Evolutionary conservation across 225 moss, liverwort and hornwort genomes (phyloP).

Genomic region (Asterella californica): DNA sequence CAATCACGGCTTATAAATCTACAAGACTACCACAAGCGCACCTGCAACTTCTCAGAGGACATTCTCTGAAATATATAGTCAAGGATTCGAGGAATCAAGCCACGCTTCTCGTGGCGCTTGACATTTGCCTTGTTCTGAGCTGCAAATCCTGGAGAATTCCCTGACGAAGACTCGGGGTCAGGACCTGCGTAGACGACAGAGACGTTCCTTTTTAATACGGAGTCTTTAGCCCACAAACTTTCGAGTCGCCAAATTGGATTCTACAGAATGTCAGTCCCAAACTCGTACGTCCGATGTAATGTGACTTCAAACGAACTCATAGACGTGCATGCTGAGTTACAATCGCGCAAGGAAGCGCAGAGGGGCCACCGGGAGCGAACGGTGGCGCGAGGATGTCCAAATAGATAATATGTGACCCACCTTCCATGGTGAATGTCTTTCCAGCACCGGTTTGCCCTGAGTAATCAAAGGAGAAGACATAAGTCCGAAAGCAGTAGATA

Average conservation of each 20-base stretch:
- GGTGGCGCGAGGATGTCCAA: no score
- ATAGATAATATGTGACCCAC: constrained; percentile 14
- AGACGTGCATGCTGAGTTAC: no score
- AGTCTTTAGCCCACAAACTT: not conserved
- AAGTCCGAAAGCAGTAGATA: not conserved
- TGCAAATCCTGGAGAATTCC: constrained; percentile 43
- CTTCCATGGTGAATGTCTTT: constrained; percentile 61
- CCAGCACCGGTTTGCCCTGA: constrained; percentile 60
- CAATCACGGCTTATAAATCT: not conserved
- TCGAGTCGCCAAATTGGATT: not conserved
- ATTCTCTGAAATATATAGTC: constrained; percentile 53
- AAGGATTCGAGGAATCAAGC: constrained; percentile 52
- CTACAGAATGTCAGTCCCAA: no score
- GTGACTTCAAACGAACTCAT: no score
- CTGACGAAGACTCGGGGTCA: constrained; percentile 43
- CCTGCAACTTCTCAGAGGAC: constrained; percentile 50
- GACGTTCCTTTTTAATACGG: constrained; percentile 9
- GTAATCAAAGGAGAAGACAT: not conserved
- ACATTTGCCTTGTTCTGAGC: constrained; percentile 33
- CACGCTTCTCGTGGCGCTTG: constrained; percentile 49
- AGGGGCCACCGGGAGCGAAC: no score
- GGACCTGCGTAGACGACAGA: constrained; percentile 41
- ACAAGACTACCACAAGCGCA: constrained; percentile 4
- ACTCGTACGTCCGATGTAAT: no score
- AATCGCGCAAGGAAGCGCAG: no score